Percentiles rank a stretch among this genome's conserved stretches.
These are phyloP conservation scores for Diaporthe capsici DNA, from an alignment of 2,329 filamentous ascomycete genomes.

Conservation along the genomic window DNA sequence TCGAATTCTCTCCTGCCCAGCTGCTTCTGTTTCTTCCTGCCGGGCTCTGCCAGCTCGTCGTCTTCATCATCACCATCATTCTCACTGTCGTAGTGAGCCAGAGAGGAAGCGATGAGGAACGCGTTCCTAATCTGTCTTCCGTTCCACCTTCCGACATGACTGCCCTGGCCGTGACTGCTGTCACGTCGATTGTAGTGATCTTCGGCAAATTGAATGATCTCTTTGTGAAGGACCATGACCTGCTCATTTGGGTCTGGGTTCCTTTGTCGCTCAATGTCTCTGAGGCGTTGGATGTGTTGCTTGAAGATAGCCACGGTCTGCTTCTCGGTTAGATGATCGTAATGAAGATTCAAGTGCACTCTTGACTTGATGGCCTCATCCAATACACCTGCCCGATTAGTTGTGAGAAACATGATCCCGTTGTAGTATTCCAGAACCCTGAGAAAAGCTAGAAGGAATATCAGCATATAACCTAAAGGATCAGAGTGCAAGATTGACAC, in stretches of 20 bases:
- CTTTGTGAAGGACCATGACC: neutral
- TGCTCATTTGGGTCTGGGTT: conserved; percentile 40
- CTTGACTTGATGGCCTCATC: conserved; percentile 47
- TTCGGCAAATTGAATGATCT: conserved; percentile 29
- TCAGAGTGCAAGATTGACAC: accelerated
- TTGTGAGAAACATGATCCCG: conserved; percentile 56
- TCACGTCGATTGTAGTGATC: neutral
- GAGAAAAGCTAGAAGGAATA: neutral
- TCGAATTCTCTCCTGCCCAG: conserved; percentile 21
- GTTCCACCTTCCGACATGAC: conserved; percentile 48
- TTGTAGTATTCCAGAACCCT: conserved; percentile 47
- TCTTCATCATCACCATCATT: neutral
- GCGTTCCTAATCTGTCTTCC: conserved; percentile 53
- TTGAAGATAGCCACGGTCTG: conserved; percentile 39
- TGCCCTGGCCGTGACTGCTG: conserved; percentile 25
- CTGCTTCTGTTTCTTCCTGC: conserved; percentile 9
- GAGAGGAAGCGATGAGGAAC: conserved; percentile 49
- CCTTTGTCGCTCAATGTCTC: conserved; percentile 9
- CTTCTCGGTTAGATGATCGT: conserved; percentile 42
- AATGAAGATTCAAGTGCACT: conserved; percentile 50
- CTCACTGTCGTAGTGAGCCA: conserved; percentile 22
- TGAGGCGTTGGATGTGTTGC: conserved; percentile 30
- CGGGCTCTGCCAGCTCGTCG: neutral
- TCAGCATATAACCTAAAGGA: accelerated
- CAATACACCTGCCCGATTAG: conserved; percentile 49